Conservation (phyloP, 1,284 basidiomycete species). For the Rhodotorula sp. region DNA sequence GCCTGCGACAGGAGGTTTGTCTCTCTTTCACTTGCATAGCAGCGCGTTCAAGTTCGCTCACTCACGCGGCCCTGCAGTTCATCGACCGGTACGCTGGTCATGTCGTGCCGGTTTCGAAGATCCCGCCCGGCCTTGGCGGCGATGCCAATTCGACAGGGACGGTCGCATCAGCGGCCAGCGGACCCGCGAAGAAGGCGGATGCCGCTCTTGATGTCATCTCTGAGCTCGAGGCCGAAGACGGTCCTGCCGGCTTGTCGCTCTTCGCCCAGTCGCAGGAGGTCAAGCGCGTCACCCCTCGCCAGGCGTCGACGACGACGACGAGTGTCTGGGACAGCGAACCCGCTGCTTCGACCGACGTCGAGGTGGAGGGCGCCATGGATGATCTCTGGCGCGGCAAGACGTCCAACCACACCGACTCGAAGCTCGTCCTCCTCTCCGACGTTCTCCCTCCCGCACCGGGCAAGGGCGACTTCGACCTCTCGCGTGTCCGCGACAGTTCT, state of each 20-base stretch:
- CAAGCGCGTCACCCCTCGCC: conserved; percentile 27
- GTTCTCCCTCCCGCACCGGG: conserved; percentile 79
- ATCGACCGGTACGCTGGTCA: conserved; percentile 72
- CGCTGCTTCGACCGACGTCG: background rate
- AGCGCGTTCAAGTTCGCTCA: background rate
- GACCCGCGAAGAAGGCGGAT: background rate
- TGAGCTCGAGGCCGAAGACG: conserved; percentile 46
- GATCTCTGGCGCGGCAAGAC: conserved; percentile 26
- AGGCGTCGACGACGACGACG: background rate
- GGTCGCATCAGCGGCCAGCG: background rate
- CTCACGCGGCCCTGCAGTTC: conserved; percentile 61
- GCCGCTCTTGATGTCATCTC: conserved; percentile 45
- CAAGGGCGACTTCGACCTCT: conserved; percentile 86
- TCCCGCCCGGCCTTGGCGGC: conserved; percentile 35
- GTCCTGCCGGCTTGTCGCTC: conserved; percentile 15
- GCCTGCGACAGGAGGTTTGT: conserved; percentile 55
- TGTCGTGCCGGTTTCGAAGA: conserved; percentile 65
- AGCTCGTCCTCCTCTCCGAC: conserved; percentile 73
- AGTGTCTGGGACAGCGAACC: too few species aligned
- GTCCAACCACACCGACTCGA: conserved; percentile 43
- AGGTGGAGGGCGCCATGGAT: conserved; percentile 9
- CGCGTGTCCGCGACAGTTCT: conserved; percentile 72
- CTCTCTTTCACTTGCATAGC: conserved; percentile 11
- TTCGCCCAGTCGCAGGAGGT: conserved; percentile 29
- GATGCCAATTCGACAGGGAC: background rate